Evolutionary conservation across 768 basidiomycete genomes (phyloP).

Genomic region (Dioszegia hungarica): DNA sequence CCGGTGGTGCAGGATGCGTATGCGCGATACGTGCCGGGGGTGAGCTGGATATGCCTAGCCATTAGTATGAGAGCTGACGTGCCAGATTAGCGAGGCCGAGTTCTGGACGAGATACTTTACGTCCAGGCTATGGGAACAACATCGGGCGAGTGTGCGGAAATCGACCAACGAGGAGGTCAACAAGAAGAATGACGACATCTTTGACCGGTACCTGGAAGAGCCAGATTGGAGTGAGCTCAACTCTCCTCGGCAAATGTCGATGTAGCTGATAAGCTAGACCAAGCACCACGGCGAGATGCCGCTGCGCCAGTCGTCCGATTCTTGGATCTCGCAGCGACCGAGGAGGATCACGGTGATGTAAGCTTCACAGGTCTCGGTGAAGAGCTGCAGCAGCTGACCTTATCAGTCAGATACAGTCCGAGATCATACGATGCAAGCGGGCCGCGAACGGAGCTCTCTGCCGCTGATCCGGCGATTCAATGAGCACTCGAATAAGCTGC

Average conservation of each 20-base stretch:
- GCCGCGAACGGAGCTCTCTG: constrained; percentile 75
- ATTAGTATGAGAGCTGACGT: not conserved
- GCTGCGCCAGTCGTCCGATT: constrained; percentile 60
- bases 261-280: constrained; percentile 13
- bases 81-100: constrained; percentile 76
- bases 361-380: not conserved
- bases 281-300: constrained; percentile 22
- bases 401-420: constrained; percentile 76
- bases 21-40: constrained; percentile 85
- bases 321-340: constrained; percentile 79
- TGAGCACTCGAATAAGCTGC: constrained; percentile 85
- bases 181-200: constrained; percentile 84
- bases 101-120: constrained; percentile 98
- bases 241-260: not conserved
- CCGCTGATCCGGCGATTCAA: constrained; percentile 96
- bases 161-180: constrained; percentile 66
- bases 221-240: constrained; percentile 76
- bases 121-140: constrained; percentile 89
- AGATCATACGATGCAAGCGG: constrained; percentile 94
- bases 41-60: constrained; percentile 9
- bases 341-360: constrained; percentile 87
- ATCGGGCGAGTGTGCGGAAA: constrained; percentile 84
- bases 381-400: not conserved
- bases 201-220: constrained; percentile 92
- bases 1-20: constrained; percentile 91